Base-by-base conservation (phyloP, 2,329 filamentous ascomycete species). In the Colletotrichum musae region DNA sequence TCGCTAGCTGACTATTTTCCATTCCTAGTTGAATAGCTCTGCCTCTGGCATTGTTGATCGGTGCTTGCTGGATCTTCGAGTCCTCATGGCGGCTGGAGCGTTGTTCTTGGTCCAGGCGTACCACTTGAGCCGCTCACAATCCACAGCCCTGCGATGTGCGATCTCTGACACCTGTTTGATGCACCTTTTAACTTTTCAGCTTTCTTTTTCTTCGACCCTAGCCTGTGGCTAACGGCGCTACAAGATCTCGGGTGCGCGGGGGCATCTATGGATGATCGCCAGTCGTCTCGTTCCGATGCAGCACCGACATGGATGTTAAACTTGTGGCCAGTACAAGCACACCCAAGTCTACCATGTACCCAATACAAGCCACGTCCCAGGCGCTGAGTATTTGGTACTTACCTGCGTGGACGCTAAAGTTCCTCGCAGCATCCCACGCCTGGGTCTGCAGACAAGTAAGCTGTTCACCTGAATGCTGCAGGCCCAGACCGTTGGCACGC, bases 251-350 rank as follows among this genome's bases (percentile, higher is more conserved):
- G 47, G 28, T 36, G 41, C 53, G 24, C 10, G 47, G 10, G 16
- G 12, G 24, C 18, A 45, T 43, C 60, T 21, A 43, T 57, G 53
- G 26, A 24, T 57, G 59, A 68, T 68, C 64, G 58, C 60, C 64
- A 51, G 57, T 51, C 52, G 51, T 52, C 64, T 51, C 53, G 36
- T 52, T 68, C 65, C 60, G 65, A 68, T 64, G 48, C 65, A 58
- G 61, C 10, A 32, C 39, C 26, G 45, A 52, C 65, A 64, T 58
- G 65, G 60, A 41, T 52, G 26, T 52, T 58, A 13, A 32, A 15
- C 47, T 51, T 45, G 13, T 32, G 12, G 54, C n/a, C 59, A 36
- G 36, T 9, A 51, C n/a, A 16, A 54, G 10, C 16, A 5, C 12
- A 13, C 6, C 39, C 13, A 47, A 7, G 36, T 36, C 3, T 39